A percentile compares a stretch with the other conserved stretches of the same genome.
These are phyloP conservation scores for Pelargonium citronellum DNA, from an alignment of 441 rosid species.

Conservation along the genomic window DNA sequence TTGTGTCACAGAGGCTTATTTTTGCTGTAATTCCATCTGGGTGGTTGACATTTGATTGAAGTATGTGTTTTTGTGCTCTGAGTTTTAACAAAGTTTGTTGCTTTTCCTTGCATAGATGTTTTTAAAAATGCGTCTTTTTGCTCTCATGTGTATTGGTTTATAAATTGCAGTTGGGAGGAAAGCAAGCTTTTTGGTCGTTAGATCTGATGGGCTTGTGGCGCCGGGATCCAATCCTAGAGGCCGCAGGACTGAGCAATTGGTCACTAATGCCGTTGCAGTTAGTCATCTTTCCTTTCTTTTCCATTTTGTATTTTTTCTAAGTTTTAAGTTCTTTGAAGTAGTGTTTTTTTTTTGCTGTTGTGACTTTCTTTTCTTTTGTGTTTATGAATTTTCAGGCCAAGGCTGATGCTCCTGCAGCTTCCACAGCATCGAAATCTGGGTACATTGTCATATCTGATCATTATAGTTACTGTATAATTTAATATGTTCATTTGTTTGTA, in stretches of 20 bases:
- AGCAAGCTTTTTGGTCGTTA: conserved; percentile 34
- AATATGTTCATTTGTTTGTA: not conserved
- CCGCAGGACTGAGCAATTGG: conserved; percentile 36
- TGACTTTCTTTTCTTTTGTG: conserved; percentile 1
- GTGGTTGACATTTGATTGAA: not conserved
- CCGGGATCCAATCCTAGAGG: conserved; percentile 24
- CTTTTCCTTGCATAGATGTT: not conserved
- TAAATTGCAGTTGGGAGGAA: conserved; percentile 38
- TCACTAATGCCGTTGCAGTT: conserved; percentile 65
- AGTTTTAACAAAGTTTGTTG: not conserved
- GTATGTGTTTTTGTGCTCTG: not conserved
- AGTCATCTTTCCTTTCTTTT: conserved; percentile 7
- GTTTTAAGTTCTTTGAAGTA: not conserved
- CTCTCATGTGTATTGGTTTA: not conserved
- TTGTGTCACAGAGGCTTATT: no score
- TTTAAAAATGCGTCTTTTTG: no score
- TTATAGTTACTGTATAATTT: not conserved
- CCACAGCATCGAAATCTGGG: conserved; percentile 58
- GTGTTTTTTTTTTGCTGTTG: not conserved
- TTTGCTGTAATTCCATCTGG: no score
- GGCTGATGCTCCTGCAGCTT: conserved; percentile 37
- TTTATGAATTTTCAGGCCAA: conserved; percentile 36
- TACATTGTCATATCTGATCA: conserved; percentile 18
- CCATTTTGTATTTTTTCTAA: not conserved
- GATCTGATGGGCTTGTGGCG: conserved; percentile 45